Conservation (phyloP, 495 filamentous ascomycete genomes). For the Aspergillus taichungensis region DNA sequence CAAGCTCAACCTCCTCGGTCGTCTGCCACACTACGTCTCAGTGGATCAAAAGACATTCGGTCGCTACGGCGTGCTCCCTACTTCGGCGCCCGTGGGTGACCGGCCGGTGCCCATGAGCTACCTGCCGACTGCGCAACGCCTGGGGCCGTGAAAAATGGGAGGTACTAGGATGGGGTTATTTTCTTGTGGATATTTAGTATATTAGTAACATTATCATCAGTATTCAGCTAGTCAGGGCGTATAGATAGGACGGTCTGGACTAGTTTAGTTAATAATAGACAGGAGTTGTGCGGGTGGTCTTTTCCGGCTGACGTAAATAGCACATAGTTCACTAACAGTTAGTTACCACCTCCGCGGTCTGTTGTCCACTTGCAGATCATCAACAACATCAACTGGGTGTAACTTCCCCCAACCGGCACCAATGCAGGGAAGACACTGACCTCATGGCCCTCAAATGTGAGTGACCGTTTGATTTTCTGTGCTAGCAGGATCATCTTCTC, state of each 20-base stretch:
- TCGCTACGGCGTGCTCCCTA: constrained; percentile 81
- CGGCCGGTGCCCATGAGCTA: constrained; percentile 47
- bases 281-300: constrained; percentile 16
- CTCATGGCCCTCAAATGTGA: constrained; percentile 38
- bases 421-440: constrained; percentile 12
- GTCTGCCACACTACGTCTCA: constrained; percentile 80
- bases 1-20: constrained; percentile 71
- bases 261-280: constrained; percentile 1
- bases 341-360: neutral
- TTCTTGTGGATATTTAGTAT: constrained; percentile 30
- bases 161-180: constrained; percentile 7
- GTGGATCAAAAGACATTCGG: constrained; percentile 95
- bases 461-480: constrained; percentile 4
- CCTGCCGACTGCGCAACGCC: constrained; percentile 52
- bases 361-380: neutral
- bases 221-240: too few species aligned
- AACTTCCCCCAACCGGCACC: neutral
- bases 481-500: neutral
- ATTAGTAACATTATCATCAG: constrained; percentile 6
- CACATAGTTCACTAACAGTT: too few species aligned
- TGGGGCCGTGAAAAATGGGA: constrained; percentile 44
- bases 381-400: neutral
- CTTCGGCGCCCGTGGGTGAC: constrained; percentile 34
- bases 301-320: constrained; percentile 19
- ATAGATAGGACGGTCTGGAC: constrained; percentile 1